Evolutionary conservation across 768 basidiomycete species (phyloP), one percentile per base, ranked within the genome.

Genomic region (Suillus weaverae): DNA sequence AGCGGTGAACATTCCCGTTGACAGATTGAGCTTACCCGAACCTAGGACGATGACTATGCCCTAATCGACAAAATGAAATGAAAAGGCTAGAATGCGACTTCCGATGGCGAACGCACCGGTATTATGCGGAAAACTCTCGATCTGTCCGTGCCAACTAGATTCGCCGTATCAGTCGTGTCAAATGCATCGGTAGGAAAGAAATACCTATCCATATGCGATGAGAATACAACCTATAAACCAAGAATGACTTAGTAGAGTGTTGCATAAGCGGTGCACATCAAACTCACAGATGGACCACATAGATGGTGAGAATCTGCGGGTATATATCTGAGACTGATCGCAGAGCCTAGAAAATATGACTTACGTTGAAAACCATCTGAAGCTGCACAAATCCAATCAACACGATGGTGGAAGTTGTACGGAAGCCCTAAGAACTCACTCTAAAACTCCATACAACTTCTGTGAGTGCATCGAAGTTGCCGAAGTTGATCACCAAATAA

Each of bases 401-500:
- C 18, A 41, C 18, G 1, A 13, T 6, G 4, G 38, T 41, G 30
- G 10, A 26, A 9, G 5, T 26, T 30, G 16, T 4, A 9, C 2
- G 10, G 26, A 59, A 13, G 26, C 10, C 9, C 5, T 39, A 39
- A 13, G 13, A 3, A 55, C 62, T 38, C 20, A 62, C 62, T 57
- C 13, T 36, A 14, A 64, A 50, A 30, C 44, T 32, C 80, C 79
- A 78, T 22, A 70, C 75, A 3, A 76, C 71, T 3, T 57, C 67
- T 5, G 70, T 55, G 36, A 80, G 61, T 26, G 68, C 69, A 6
- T 51, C 1, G 2, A 75, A 71, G 61, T 79, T 76, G 36, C 61
- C 70, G 57, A 73, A 78, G 48, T 77, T 80, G 11, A 68, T 70
- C 48, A 81, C 72, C 44, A 77, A 61, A 69, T 79, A 81, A 67